These are phyloP conservation scores for Xerocomellus intermedius DNA, from an alignment of 768 basidiomycete species.

Conservation along the genomic window DNA sequence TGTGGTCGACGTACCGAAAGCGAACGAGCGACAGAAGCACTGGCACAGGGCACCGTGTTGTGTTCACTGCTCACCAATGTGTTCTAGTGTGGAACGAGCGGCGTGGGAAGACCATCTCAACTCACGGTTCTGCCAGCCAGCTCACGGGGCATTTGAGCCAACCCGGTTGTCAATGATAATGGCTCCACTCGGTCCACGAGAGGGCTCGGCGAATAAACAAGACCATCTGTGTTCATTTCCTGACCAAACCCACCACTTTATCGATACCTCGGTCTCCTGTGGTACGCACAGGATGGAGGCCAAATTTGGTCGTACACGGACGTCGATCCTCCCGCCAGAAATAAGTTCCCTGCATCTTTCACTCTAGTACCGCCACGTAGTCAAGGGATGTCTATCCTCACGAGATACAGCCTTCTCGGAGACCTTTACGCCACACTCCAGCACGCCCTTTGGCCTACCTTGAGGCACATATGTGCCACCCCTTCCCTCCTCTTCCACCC, in stretches of 20 bases:
- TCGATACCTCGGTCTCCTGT: not conserved
- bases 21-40: not conserved
- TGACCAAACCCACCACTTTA: not conserved
- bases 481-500: slow-evolving; percentile 51
- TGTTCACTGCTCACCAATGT: not conserved
- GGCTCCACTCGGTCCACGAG: no score
- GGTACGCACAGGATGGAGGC: not conserved
- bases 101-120: no score
- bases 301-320: not conserved
- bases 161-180: no score
- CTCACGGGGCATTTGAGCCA: no score
- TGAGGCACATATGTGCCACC: slow-evolving; percentile 36
- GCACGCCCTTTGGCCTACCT: slow-evolving; percentile 45
- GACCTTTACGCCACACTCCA: slow-evolving; percentile 43
- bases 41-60: no score
- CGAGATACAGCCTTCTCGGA: slow-evolving; percentile 35
- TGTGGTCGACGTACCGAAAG: not conserved
- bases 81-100: not conserved
- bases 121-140: no score
- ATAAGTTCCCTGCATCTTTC: not conserved
- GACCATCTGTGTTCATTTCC: not conserved
- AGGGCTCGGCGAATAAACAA: no score
- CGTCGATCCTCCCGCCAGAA: not conserved
- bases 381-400: slow-evolving; percentile 16
- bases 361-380: not conserved